Evolutionary conservation across 768 basidiomycete genomes (phyloP), one percentile per base, ranked within the genome.

Genomic region (Coprinopsis sp.): DNA sequence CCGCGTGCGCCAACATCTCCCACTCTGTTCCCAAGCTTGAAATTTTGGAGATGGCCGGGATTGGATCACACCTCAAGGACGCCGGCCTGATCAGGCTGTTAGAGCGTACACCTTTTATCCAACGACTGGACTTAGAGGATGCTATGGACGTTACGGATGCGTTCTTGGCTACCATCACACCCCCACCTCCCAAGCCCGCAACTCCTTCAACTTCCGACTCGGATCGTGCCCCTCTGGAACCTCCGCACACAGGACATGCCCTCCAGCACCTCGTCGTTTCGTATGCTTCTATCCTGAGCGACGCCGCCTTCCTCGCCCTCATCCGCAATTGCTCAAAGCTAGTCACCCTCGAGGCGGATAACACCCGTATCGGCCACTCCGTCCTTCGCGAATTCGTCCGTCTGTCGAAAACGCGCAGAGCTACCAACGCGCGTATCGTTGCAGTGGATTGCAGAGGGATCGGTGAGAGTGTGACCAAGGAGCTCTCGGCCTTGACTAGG

Each of bases 91-190:
- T 90, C 14, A 72, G 73, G 33, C 71, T 96, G 18, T 65, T 96
- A 28, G 65, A 64, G 36, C 84, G 84, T 12, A 84, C 82, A 2
- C 87, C 87, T 1, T 62, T 72, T 50, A 81, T 96, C 37, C 74
- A 81, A 45, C 79, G 78, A 36, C 66, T 95, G 31, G 93, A 96
- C 60, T 68, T 96, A n/a, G 93, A 95, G 58, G 87, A 91, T 53
- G 89, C 89, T 5, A 62, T 65, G 11, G 76, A 82, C 14, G 78
- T 93, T 44, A 84, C 79, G 1, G 91, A 95, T 61, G 65, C 71
- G 2, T 74, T 92, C n/a, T 61, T 95, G 21, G 67, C 69, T 16
- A 69, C 71, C 0, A 68, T 96, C 27, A 87, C 86, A 1, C 85
- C 82, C 4, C 40, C 36, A 16, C 30, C 47, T 19, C 29, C 25